Evolutionary conservation across 139 green algal genomes (phyloP).

Genomic region (Volvox reticuliferus): DNA sequence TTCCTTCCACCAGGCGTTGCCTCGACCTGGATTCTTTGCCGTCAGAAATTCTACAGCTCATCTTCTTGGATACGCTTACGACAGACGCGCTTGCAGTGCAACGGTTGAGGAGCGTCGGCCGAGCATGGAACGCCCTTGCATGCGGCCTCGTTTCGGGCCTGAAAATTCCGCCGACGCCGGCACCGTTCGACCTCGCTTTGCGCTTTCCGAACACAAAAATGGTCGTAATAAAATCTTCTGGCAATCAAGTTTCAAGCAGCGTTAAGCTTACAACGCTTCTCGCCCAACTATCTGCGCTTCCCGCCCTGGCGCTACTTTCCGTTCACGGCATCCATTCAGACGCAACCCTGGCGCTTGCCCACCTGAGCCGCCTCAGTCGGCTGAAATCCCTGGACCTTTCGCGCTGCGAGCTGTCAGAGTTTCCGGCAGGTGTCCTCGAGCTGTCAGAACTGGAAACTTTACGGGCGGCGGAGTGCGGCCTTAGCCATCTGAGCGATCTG

Average conservation of each 20-base stretch:
- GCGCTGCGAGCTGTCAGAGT: not conserved
- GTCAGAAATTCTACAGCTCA: constrained; percentile 10
- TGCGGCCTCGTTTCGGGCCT: not conserved
- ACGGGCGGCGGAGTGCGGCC: not conserved
- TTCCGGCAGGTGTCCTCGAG: not conserved
- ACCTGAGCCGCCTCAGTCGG: not conserved
- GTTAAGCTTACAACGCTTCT: not conserved
- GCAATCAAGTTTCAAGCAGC: not conserved
- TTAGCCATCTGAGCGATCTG: not conserved
- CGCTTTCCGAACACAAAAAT: not conserved
- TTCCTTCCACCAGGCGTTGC: not conserved
- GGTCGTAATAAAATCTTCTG: not conserved
- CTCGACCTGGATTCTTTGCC: constrained; percentile 9
- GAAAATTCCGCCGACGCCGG: not conserved
- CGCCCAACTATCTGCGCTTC: not conserved
- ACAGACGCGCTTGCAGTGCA: not conserved
- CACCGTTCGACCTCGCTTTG: not conserved
- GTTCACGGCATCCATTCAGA: not conserved
- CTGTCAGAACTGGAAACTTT: not conserved
- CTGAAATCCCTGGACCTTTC: constrained; percentile 42
- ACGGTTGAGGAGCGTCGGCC: constrained; percentile 3
- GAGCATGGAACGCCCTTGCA: constrained; percentile 1
- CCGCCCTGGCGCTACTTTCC: not conserved
- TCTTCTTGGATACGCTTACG: not conserved
- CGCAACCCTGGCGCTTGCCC: not conserved